Conservation (phyloP, 2,329 filamentous ascomycete species). For the Penicillium aurantiogriseum region DNA sequence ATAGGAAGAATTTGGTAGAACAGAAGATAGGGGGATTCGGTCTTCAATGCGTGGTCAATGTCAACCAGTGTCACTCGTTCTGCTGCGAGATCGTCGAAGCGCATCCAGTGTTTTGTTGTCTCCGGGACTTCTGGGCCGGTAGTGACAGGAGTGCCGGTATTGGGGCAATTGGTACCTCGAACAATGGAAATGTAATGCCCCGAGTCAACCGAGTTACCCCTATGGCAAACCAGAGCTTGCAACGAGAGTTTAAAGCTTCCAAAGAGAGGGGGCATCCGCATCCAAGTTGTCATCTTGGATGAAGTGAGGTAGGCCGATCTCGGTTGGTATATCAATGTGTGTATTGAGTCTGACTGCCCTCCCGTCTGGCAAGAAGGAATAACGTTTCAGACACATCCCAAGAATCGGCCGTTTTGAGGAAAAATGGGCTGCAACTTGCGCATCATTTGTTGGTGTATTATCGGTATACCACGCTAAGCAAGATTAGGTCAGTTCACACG, state of each 20-base stretch:
- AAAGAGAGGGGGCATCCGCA: constrained; percentile 65
- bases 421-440: constrained; percentile 86
- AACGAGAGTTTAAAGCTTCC: constrained; percentile 92
- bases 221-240: constrained; percentile 89
- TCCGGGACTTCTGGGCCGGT: constrained; percentile 50
- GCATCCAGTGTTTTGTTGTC: constrained; percentile 76
- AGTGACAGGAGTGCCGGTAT: constrained; percentile 27
- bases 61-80: constrained; percentile 73
- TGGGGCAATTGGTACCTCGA: constrained; percentile 60
- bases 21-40: constrained; percentile 90
- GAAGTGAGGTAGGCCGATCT: constrained; percentile 81
- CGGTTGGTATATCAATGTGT: constrained; percentile 85
- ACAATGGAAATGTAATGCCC: constrained; percentile 91
- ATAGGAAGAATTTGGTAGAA: constrained; percentile 95
- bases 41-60: constrained; percentile 71
- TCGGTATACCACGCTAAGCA: constrained; percentile 78
- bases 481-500: constrained; percentile 34
- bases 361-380: constrained; percentile 70
- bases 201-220: constrained; percentile 78
- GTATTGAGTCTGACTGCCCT: constrained; percentile 71
- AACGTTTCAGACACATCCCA: constrained; percentile 90
- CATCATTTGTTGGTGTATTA: constrained; percentile 62
- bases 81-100: constrained; percentile 81
- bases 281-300: constrained; percentile 74
- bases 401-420: constrained; percentile 78